Percentiles rank a stretch among this genome's conserved stretches.
Evolutionary conservation across 257 asterid genomes (phyloP).

Genomic region (Solanum etuberosum): DNA sequence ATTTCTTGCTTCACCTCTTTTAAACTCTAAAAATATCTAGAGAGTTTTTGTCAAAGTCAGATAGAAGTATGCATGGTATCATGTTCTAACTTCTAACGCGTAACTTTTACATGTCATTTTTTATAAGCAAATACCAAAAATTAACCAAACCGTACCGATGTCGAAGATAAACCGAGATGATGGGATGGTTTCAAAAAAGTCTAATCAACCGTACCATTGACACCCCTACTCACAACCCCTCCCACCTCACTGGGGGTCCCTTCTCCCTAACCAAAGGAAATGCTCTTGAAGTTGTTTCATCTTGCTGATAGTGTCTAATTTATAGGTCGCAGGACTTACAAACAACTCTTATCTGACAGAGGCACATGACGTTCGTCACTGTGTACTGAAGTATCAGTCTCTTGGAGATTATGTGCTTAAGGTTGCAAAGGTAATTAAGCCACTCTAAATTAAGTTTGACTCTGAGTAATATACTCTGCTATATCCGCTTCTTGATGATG

Average conservation of each 20-base stretch:
- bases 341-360: conserved; percentile 67
- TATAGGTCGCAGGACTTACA: conserved; percentile 66
- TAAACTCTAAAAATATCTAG: neutral
- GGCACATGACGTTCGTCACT: conserved; percentile 85
- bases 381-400: conserved; percentile 53
- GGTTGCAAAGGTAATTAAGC: conserved; percentile 75
- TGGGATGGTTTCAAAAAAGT: neutral
- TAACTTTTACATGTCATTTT: neutral
- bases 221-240: neutral
- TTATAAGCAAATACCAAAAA: neutral
- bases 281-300: neutral
- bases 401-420: conserved; percentile 80
- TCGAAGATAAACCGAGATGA: neutral
- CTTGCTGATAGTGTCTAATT: conserved; percentile 11
- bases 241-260: neutral
- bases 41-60: neutral
- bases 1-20: neutral
- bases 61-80: neutral
- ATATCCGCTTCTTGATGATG: conserved; percentile 3
- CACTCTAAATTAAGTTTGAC: conserved; percentile 1
- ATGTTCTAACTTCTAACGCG: neutral
- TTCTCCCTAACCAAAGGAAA: neutral
- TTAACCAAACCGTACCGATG: neutral
- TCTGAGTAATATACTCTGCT: neutral
- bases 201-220: neutral